Evolutionary conservation across 169 alveolate genomes (phyloP), one percentile per base, ranked within the genome.

Genomic region (Eimeria maxima): DNA sequence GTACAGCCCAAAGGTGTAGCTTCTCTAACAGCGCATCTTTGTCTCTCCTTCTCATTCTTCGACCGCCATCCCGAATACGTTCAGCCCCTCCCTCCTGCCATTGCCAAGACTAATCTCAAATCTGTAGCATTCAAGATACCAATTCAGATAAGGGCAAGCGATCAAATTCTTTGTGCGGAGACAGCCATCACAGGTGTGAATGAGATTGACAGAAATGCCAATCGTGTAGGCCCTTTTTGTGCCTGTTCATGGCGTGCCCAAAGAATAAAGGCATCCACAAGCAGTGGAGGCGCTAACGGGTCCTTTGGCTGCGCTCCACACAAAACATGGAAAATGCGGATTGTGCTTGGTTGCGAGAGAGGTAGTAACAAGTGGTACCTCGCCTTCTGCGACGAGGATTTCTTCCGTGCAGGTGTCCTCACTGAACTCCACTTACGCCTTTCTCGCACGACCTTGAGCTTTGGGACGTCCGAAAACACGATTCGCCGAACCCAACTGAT

Each of bases 131-230:
- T 93, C 80, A 33, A 55, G 47, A 93, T 93, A 53, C 96, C 93
- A 13, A 69, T 93, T 38, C 93, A 67, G 29, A 67, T 93, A 47
- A 88, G 76, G 65, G 96, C 88, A 55, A 55, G 94, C 53, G 96
- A 93, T 29, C 96, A 83, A 83, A 81, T 83, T 27, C 94, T 93
- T 42, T 88, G 94, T 11, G 96, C 80, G 38, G 94, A 93, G 71
- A 93, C 96, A 27, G 89, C 89, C 74, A 73, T 93, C 42, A 93
- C 96, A 60, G 96, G 96, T 93, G 78, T 78, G 88, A 63, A 78
- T 45, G 69, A 24, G n/a, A 91, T 22, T n/a, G 47, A n/a, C 76
- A 89, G 60, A 42, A 22, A 22, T 44, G 67, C 91, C 27, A 50
- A 29, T 6, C 74, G 55, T 53, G 57, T 83, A 53, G 55, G 91